phyloP scores from a whole-genome alignment of 805 yeast species.

The Metschnikowia anglica region DNA sequence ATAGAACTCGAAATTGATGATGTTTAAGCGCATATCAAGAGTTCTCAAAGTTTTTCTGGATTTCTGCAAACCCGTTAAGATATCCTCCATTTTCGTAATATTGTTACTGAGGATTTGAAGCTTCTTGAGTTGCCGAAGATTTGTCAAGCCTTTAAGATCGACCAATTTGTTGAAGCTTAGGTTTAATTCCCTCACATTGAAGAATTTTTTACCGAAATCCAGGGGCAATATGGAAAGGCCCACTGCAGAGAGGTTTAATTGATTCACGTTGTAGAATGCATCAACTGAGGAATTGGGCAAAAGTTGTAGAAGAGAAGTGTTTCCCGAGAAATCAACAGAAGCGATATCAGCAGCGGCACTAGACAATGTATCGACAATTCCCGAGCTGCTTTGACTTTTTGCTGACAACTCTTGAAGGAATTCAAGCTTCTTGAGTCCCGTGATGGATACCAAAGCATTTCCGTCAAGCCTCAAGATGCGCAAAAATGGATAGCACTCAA shows the following conservation, averaged over 20 bases:
- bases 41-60: slow-evolving; percentile 34
- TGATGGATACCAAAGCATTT: slow-evolving; percentile 29
- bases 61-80: slow-evolving; percentile 32
- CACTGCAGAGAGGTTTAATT: slow-evolving; percentile 48
- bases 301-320: slow-evolving; percentile 12
- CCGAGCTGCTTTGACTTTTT: slow-evolving; percentile 32
- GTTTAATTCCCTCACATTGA: slow-evolving; percentile 48
- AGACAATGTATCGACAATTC: slow-evolving; percentile 22
- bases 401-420: slow-evolving; percentile 44
- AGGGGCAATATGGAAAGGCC: slow-evolving; percentile 40
- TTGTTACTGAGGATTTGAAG: slow-evolving; percentile 48
- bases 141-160: slow-evolving; percentile 34
- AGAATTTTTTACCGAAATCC: slow-evolving; percentile 40
- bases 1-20: slow-evolving; percentile 46
- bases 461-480: slow-evolving; percentile 49
- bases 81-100: slow-evolving; percentile 32
- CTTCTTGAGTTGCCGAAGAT: slow-evolving; percentile 36
- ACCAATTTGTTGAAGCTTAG: slow-evolving; percentile 49
- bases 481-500: slow-evolving; percentile 37
- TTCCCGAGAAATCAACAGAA: slow-evolving; percentile 44
- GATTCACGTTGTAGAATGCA: slow-evolving; percentile 36
- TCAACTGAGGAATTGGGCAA: slow-evolving; percentile 1
- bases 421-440: slow-evolving; percentile 30
- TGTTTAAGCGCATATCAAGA: slow-evolving; percentile 51
- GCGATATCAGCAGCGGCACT: slow-evolving; percentile 28